Evolutionary conservation across 2,329 filamentous ascomycete genomes (phyloP).

Genomic region (Xylaria sp.): DNA sequence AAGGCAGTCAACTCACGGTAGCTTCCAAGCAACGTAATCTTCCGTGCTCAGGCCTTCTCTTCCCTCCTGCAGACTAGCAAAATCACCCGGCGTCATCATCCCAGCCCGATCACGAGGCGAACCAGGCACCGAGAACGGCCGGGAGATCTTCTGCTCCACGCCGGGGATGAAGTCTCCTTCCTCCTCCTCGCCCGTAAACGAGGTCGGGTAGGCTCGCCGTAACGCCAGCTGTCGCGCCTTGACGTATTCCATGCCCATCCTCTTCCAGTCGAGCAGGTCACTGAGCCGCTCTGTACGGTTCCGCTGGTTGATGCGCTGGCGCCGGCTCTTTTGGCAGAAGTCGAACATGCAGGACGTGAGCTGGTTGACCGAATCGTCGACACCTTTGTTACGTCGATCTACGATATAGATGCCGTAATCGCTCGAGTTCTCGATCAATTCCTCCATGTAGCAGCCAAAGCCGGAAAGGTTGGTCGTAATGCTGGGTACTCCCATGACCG

Average conservation of each 20-base stretch:
- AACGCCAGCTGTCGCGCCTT: slow-evolving; percentile 94
- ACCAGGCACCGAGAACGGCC: slow-evolving; percentile 91
- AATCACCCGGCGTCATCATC: slow-evolving; percentile 99
- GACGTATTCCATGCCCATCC: slow-evolving; percentile 99
- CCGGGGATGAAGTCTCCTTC: slow-evolving; percentile 90
- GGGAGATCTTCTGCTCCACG: slow-evolving; percentile 92
- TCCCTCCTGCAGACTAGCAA: slow-evolving; percentile 93
- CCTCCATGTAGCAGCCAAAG: slow-evolving; percentile 99
- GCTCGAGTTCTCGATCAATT: slow-evolving; percentile 95
- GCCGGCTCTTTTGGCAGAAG: slow-evolving; percentile 88
- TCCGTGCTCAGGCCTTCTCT: slow-evolving; percentile 92
- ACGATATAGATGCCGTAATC: slow-evolving; percentile 99
- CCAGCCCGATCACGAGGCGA: slow-evolving; percentile 88
- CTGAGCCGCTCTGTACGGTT: slow-evolving; percentile 95
- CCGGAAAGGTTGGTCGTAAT: slow-evolving; percentile 98
- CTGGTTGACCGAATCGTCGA: slow-evolving; percentile 97
- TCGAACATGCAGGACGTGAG: slow-evolving; percentile 92
- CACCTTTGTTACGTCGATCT: slow-evolving; percentile 90
- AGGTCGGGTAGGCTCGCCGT: slow-evolving; percentile 86
- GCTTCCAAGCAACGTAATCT: slow-evolving; percentile 97
- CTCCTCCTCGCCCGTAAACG: slow-evolving; percentile 81
- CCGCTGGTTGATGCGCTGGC: slow-evolving; percentile 97
- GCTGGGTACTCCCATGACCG: slow-evolving; percentile 97
- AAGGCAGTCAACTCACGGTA: slow-evolving; percentile 76
- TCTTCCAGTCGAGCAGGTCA: slow-evolving; percentile 97